A percentile compares a stretch with the other conserved stretches of the same genome.
phyloP scores from a whole-genome alignment of 2,329 filamentous ascomycete genomes.

The Alternaria sp. region DNA sequence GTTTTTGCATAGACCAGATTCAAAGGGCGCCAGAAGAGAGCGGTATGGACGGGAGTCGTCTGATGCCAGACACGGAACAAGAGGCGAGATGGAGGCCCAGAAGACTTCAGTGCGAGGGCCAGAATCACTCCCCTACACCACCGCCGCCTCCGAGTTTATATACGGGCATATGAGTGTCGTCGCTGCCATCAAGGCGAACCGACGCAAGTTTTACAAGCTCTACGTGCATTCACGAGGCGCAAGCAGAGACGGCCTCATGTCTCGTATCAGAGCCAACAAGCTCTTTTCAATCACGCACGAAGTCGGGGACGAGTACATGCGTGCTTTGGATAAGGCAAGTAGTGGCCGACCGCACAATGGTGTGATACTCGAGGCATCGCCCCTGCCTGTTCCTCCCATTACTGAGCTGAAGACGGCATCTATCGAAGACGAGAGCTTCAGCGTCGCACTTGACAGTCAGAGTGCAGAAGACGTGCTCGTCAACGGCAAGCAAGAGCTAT shows the following conservation, averaged over 20 bases:
- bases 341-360: constrained; percentile 88
- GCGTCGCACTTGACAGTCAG: constrained; percentile 66
- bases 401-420: constrained; percentile 63
- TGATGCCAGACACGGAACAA: not conserved
- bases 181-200: constrained; percentile 74
- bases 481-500: constrained; percentile 70
- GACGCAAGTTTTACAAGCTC: constrained; percentile 81
- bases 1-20: constrained; percentile 14
- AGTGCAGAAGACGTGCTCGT: constrained; percentile 75
- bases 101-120: constrained; percentile 8
- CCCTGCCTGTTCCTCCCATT: constrained; percentile 76
- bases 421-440: constrained; percentile 47
- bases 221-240: constrained; percentile 65
- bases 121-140: constrained; percentile 72
- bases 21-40: constrained; percentile 14
- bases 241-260: constrained; percentile 32
- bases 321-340: constrained; percentile 83
- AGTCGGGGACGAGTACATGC: constrained; percentile 69
- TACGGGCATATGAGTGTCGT: constrained; percentile 85
- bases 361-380: constrained; percentile 84
- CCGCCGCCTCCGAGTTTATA: constrained; percentile 88
- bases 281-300: constrained; percentile 51
- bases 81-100: not conserved
- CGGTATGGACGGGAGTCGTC: not conserved
- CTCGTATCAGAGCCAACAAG: constrained; percentile 28